These are phyloP conservation scores for Aeminium ludgeri DNA, from an alignment of 495 filamentous ascomycete genomes.

Conservation along the genomic window DNA sequence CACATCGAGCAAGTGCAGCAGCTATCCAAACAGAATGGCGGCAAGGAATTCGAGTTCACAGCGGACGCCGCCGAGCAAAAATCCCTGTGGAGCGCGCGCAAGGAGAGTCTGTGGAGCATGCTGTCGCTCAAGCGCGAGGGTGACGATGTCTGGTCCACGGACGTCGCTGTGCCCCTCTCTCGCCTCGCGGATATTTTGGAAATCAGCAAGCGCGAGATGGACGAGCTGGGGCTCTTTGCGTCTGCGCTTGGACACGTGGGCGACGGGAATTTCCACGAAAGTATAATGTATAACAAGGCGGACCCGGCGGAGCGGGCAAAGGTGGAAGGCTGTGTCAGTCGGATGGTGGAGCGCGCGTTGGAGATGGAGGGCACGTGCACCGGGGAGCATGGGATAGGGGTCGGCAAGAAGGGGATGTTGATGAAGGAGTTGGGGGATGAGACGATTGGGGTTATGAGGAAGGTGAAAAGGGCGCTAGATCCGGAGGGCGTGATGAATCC, in stretches of 20 bases:
- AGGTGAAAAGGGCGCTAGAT: slow-evolving; percentile 38
- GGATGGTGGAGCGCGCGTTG: slow-evolving; percentile 74
- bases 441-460: slow-evolving; percentile 72
- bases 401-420: slow-evolving; percentile 72
- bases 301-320: slow-evolving; percentile 49
- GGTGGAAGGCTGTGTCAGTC: slow-evolving; percentile 64
- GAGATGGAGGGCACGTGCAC: slow-evolving; percentile 83
- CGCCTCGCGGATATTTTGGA: slow-evolving; percentile 80
- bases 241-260: slow-evolving; percentile 75
- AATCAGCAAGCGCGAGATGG: slow-evolving; percentile 75
- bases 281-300: slow-evolving; percentile 63
- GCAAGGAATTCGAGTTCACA: slow-evolving; percentile 59
- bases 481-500: too few relatives aligned
- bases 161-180: slow-evolving; percentile 80
- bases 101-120: slow-evolving; percentile 71
- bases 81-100: slow-evolving; percentile 57
- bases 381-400: slow-evolving; percentile 75
- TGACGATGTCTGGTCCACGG: slow-evolving; percentile 54
- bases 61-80: slow-evolving; percentile 48
- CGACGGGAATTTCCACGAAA: slow-evolving; percentile 68
- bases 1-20: slow-evolving; percentile 47
- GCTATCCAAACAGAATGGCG: slow-evolving; percentile 44
- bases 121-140: slow-evolving; percentile 46
- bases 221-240: slow-evolving; percentile 67
- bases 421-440: slow-evolving; percentile 66